These are phyloP conservation scores for Centaurea solstitialis DNA, from an alignment of 129 eudicot genomes.

Conservation along the genomic window DNA sequence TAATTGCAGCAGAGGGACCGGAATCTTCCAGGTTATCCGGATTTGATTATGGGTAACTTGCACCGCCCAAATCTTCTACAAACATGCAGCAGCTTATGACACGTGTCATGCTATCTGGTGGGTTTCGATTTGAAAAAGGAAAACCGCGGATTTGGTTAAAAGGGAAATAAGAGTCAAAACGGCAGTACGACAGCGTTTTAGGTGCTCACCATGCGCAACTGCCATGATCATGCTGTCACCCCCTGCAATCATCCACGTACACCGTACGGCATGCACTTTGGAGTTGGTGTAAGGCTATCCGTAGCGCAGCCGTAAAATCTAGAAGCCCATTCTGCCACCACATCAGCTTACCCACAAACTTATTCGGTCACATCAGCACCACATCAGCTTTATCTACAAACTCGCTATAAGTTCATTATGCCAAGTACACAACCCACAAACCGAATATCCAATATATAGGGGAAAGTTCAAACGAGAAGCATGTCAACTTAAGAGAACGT, in stretches of 20 bases:
- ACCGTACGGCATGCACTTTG: not conserved
- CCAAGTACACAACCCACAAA: too few species aligned
- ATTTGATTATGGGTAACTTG: slow-evolving; percentile 16
- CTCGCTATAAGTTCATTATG: too few species aligned
- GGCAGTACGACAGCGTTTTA: not conserved
- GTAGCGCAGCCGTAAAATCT: too few species aligned
- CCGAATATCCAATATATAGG: too few species aligned
- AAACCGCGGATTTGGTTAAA: not conserved
- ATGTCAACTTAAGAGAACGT: too few species aligned
- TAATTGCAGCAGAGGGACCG: slow-evolving; percentile 7
- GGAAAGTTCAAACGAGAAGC: too few species aligned
- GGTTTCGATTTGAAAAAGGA: slow-evolving; percentile 1
- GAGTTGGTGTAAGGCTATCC: too few species aligned
- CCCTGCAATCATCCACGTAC: slow-evolving; percentile 10
- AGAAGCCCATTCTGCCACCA: too few species aligned
- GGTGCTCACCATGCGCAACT: not conserved
- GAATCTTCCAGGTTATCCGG: slow-evolving; percentile 28
- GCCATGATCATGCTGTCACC: slow-evolving; percentile 6
- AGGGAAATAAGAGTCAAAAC: not conserved
- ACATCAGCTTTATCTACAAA: too few species aligned
- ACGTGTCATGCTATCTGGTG: slow-evolving; percentile 27
- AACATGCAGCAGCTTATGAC: slow-evolving; percentile 1
- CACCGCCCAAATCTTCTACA: slow-evolving; percentile 32
- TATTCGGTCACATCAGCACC: too few species aligned
- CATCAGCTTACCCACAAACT: too few species aligned